phyloP scores from a whole-genome alignment of 1,139 yeast species.

The Suhomyces maxii region DNA sequence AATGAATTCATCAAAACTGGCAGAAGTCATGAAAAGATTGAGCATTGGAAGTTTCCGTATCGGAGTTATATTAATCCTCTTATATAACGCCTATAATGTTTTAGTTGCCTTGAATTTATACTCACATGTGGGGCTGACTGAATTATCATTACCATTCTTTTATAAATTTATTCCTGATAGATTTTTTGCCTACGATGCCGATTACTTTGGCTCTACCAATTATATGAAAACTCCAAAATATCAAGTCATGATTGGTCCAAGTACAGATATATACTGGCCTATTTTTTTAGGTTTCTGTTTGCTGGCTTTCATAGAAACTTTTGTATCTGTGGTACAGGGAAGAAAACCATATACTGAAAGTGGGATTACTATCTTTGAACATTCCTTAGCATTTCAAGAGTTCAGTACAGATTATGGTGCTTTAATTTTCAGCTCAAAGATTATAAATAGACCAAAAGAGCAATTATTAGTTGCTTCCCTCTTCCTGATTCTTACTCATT shows the following conservation, averaged over 20 bases:
- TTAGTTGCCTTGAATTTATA: constrained; percentile 37
- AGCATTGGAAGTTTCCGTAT: constrained; percentile 35
- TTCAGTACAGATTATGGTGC: constrained; percentile 47
- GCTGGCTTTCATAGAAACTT: constrained; percentile 70
- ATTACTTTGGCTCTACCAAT: constrained; percentile 20
- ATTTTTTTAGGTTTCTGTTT: constrained; percentile 60
- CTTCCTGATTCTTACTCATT: constrained; percentile 55
- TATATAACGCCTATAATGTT: constrained; percentile 34
- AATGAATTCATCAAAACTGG: constrained; percentile 16
- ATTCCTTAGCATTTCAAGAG: constrained; percentile 73
- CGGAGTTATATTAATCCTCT: constrained; percentile 32
- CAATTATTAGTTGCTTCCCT: constrained; percentile 54
- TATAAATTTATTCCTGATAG: constrained; percentile 17
- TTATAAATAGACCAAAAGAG: constrained; percentile 45
- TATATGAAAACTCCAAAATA: constrained; percentile 36
- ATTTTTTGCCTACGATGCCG: constrained; percentile 38
- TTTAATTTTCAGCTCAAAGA: constrained; percentile 25
- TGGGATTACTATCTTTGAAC: constrained; percentile 72
- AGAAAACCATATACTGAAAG: constrained; percentile 61
- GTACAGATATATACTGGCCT: constrained; percentile 62
- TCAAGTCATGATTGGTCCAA: constrained; percentile 48
- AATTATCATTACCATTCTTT: constrained; percentile 3
- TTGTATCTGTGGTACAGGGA: constrained; percentile 61
- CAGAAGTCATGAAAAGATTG: constrained; percentile 20
- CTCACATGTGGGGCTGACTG: constrained; percentile 19